These are phyloP conservation scores for Fraxinus greggii DNA, from an alignment of 305 asterid genomes.

Conservation along the genomic window DNA sequence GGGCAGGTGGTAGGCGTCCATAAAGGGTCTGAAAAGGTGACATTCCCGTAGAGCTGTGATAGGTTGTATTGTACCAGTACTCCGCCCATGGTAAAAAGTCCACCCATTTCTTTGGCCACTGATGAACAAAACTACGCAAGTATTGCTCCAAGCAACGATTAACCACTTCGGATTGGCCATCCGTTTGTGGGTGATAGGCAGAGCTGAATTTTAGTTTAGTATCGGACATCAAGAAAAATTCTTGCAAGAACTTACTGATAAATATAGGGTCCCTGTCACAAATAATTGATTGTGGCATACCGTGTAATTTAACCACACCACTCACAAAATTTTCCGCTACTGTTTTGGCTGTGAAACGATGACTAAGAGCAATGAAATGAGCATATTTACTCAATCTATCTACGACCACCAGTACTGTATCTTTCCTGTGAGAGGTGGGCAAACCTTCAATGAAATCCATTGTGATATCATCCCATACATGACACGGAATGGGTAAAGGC, in stretches of 20 bases:
- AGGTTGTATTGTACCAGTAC: background rate
- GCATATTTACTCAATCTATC: background rate
- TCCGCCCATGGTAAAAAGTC: background rate
- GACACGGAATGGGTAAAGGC: background rate
- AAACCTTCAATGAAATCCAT: background rate
- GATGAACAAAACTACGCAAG: background rate
- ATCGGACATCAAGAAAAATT: background rate
- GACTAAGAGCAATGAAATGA: background rate
- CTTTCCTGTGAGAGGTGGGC: background rate
- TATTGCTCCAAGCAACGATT: background rate
- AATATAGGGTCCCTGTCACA: background rate
- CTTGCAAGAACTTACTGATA: background rate
- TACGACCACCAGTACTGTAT: background rate
- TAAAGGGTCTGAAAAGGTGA: background rate
- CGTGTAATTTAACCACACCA: background rate
- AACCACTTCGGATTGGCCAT: background rate
- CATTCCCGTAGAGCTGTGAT: background rate
- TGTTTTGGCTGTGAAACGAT: background rate
- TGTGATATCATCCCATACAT: background rate
- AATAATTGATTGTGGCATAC: background rate
- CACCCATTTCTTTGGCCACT: background rate
- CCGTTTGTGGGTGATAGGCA: background rate
- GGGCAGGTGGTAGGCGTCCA: background rate
- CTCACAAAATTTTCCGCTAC: background rate
- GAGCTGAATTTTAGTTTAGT: background rate